These are phyloP conservation scores for Saprolegnia diclina DNA, from an alignment of 352 stramenopile species.

Conservation along the genomic window DNA sequence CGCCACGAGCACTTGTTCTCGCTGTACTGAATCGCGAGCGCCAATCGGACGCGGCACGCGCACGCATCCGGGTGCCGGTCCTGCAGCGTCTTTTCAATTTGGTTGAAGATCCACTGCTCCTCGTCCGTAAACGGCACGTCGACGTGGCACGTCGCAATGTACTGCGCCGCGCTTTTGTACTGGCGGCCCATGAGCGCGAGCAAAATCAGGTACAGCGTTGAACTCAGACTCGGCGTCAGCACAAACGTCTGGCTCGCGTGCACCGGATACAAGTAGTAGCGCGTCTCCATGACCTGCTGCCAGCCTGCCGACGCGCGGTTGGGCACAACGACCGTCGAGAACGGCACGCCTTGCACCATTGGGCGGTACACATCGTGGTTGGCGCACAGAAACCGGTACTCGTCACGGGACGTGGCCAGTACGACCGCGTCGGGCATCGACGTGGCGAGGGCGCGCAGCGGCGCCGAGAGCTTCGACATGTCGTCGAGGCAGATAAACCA, in stretches of 20 bases:
- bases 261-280: conserved; percentile 97
- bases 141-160: conserved; percentile 94
- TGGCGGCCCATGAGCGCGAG: conserved; percentile 93
- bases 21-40: conserved; percentile 83
- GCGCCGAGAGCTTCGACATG: conserved; percentile 3
- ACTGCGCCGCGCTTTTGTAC: conserved; percentile 93
- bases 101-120: conserved; percentile 96
- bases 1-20: conserved; percentile 89
- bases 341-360: conserved; percentile 63
- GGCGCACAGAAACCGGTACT: conserved; percentile 69
- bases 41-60: conserved; percentile 90
- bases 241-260: conserved; percentile 95
- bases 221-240: conserved; percentile 93
- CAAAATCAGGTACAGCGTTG: conserved; percentile 97
- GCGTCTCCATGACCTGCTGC: conserved; percentile 86
- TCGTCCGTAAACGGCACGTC: conserved; percentile 94
- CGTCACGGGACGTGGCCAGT: conserved; percentile 68
- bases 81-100: conserved; percentile 92
- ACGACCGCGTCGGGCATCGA: conserved; percentile 54
- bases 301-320: conserved; percentile 72
- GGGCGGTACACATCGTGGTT: conserved; percentile 84
- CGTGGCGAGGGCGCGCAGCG: conserved; percentile 36
- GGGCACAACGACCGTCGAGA: conserved; percentile 68
- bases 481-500: conserved; percentile 68
- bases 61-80: conserved; percentile 94